Evolutionary conservation across 169 alveolate species (phyloP).

Genomic region (Cryptosporidium tyzzeri): DNA sequence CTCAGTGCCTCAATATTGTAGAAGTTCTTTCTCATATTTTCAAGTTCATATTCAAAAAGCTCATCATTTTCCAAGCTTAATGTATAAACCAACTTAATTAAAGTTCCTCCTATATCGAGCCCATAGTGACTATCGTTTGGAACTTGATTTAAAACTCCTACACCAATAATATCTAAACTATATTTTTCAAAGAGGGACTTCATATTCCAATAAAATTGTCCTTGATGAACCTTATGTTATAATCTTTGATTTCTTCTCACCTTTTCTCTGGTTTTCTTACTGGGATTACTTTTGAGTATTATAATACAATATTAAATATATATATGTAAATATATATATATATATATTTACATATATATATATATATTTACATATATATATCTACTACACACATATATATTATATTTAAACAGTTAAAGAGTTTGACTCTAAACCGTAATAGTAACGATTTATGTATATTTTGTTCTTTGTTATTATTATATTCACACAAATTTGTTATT

Average conservation of each 20-base stretch:
- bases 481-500: constrained; percentile 2
- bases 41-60: constrained; percentile 22
- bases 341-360: too few species aligned
- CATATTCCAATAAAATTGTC: neutral
- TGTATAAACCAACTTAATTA: constrained; percentile 47
- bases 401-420: neutral
- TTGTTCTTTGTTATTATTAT: neutral
- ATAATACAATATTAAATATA: neutral
- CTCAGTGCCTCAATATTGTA: constrained; percentile 5
- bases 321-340: too few species aligned
- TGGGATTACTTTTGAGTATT: neutral
- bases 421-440: neutral
- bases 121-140: constrained; percentile 29
- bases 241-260: neutral
- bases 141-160: constrained; percentile 6
- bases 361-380: too few species aligned
- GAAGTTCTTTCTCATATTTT: constrained; percentile 14
- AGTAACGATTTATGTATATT: neutral
- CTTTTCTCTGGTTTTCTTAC: neutral
- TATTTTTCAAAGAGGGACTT: constrained; percentile 23
- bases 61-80: neutral
- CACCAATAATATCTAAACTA: constrained; percentile 18
- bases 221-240: neutral
- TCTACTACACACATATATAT: too few species aligned
- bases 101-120: constrained; percentile 71